A percentile compares a stretch with the other conserved stretches of the same genome.
phyloP scores from a whole-genome alignment of 139 green algal genomes.

The Chlorella sp. region DNA sequence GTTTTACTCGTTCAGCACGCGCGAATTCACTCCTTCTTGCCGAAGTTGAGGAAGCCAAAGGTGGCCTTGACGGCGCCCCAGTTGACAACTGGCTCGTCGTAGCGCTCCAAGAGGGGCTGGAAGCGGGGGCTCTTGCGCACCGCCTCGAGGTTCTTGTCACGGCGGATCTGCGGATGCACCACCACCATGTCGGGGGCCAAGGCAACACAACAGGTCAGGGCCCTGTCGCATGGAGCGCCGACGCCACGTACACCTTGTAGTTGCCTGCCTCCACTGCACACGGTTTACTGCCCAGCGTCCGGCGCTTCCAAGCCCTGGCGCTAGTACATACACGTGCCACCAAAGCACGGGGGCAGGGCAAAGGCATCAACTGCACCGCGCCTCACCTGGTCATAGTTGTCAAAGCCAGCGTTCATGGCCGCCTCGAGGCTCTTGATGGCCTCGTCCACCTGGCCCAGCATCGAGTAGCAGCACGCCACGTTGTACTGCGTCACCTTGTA shows the following conservation, averaged over 20 bases:
- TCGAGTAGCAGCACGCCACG: slow-evolving; percentile 95
- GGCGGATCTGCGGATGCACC: slow-evolving; percentile 40
- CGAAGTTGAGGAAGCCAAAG: slow-evolving; percentile 9
- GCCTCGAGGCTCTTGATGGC: slow-evolving; percentile 76
- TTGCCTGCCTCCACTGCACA: too few species aligned
- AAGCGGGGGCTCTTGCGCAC: slow-evolving; percentile 69
- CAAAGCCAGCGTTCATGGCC: slow-evolving; percentile 83
- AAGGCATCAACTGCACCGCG: too few species aligned
- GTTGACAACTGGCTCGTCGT: slow-evolving; percentile 94
- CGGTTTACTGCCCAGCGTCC: too few species aligned
- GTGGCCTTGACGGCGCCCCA: slow-evolving; percentile 63
- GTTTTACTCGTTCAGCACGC: too few species aligned
- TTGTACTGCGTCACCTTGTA: slow-evolving; percentile 96
- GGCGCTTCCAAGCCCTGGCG: too few species aligned
- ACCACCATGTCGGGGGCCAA: too few species aligned
- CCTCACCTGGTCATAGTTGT: slow-evolving; percentile 78
- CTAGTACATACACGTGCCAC: too few species aligned
- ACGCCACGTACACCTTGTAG: too few species aligned
- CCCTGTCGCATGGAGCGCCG: too few species aligned
- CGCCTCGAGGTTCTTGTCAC: slow-evolving; percentile 81
- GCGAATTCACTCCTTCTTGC: slow-evolving; percentile 9
- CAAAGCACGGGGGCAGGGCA: too few species aligned
- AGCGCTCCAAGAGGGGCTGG: slow-evolving; percentile 67
- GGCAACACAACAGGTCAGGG: background rate
- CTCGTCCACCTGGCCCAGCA: slow-evolving; percentile 70